Conservation (phyloP, 2,329 filamentous ascomycete species). For the Leptographium procerum region DNA sequence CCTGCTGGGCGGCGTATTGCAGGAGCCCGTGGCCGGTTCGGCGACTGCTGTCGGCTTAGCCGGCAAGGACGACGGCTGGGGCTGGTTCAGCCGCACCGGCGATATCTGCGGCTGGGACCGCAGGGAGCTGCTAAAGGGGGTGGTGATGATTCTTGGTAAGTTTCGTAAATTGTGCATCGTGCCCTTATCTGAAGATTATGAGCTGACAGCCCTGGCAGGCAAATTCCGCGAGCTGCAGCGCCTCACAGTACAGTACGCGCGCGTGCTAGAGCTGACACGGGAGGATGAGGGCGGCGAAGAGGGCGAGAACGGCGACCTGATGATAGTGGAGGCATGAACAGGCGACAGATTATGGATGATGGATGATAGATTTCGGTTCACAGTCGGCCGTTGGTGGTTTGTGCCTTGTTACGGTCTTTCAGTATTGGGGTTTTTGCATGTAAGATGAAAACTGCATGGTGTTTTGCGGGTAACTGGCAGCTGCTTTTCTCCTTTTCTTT, state of each 20-base stretch:
- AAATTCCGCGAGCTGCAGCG: conserved; percentile 94
- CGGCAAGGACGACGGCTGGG: conserved; percentile 24
- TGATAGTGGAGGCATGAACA: conserved; percentile 12
- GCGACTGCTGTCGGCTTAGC: not conserved
- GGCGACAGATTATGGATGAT: no score
- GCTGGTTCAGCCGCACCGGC: conserved; percentile 56
- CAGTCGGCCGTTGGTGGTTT: not conserved
- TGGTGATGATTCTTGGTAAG: conserved; percentile 85
- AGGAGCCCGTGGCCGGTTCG: conserved; percentile 35
- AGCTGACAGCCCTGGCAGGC: conserved; percentile 45
- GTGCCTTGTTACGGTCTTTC: not conserved
- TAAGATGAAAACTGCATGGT: not conserved
- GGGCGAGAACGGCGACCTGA: conserved; percentile 4
- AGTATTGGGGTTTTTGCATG: not conserved
- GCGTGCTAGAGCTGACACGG: conserved; percentile 55
- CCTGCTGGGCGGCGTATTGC: conserved; percentile 61
- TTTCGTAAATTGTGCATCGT: conserved; percentile 10
- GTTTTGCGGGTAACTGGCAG: not conserved
- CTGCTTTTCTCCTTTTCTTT: not conserved
- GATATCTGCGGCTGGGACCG: conserved; percentile 85
- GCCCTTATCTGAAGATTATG: not conserved
- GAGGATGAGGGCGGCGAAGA: conserved; percentile 26
- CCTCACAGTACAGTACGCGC: conserved; percentile 88
- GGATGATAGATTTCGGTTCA: no score
- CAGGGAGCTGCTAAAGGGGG: conserved; percentile 76